These are phyloP conservation scores for Cyanidiococcus yangmingshanensis DNA, from an alignment of 23 red algal genomes.

Conservation along the genomic window DNA sequence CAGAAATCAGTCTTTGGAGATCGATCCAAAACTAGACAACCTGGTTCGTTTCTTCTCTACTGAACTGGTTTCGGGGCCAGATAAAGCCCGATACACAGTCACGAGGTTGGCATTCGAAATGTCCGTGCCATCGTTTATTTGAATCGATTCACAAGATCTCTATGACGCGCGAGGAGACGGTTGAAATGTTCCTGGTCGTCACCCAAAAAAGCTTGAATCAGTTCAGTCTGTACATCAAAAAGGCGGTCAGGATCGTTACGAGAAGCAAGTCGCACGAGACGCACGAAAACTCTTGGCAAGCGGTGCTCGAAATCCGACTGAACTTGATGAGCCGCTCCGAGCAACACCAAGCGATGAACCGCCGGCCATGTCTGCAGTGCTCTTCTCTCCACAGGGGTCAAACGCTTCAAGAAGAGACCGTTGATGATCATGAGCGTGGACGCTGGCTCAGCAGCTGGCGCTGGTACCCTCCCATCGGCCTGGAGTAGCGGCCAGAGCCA, in stretches of 20 bases:
- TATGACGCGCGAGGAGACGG: neutral
- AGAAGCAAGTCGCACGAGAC: neutral
- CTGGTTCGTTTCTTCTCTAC: too few relatives aligned
- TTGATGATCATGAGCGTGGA: neutral
- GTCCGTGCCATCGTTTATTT: too few relatives aligned
- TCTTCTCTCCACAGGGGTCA: neutral
- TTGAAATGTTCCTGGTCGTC: neutral
- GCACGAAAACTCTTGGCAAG: neutral
- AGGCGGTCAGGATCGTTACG: neutral
- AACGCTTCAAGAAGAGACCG: neutral
- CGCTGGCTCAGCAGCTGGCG: neutral
- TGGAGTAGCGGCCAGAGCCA: conserved; percentile 13
- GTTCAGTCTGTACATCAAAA: neutral
- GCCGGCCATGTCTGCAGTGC: neutral
- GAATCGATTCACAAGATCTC: too few relatives aligned
- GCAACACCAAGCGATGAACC: neutral
- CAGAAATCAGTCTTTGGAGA: too few relatives aligned
- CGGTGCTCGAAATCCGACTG: conserved; percentile 13
- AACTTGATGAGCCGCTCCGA: neutral
- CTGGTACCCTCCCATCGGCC: neutral
- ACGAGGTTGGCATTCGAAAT: too few relatives aligned
- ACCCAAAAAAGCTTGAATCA: neutral
- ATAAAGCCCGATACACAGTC: too few relatives aligned
- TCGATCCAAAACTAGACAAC: too few relatives aligned
- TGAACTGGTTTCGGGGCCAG: too few relatives aligned